Conservation (phyloP, 495 filamentous ascomycete species). For the Staphylotrichum longicolle region DNA sequence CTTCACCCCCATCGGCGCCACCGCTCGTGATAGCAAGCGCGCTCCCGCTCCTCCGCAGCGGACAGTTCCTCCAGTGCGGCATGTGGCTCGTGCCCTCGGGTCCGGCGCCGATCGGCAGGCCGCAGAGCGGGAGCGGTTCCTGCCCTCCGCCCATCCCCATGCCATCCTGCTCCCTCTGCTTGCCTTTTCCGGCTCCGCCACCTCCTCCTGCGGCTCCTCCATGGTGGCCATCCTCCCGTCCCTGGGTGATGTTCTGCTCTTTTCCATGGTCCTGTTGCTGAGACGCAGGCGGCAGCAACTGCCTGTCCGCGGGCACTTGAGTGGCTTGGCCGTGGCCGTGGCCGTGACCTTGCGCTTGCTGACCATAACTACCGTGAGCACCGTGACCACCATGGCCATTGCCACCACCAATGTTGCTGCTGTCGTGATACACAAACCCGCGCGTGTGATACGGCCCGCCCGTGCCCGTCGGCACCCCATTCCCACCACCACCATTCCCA, state of each 20-base stretch:
- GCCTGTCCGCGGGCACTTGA: no score
- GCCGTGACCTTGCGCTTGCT: not conserved
- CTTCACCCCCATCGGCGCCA: not conserved
- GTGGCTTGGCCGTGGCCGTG: not conserved
- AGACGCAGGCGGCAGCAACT: no score
- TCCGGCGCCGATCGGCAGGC: conserved; percentile 44
- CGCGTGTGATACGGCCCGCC: conserved; percentile 15
- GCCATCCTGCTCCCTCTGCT: not conserved
- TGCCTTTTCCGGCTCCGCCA: not conserved
- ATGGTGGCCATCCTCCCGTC: no score
- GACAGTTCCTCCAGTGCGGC: conserved; percentile 27
- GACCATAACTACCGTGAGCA: no score
- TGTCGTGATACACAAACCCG: conserved; percentile 7
- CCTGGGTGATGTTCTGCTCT: no score
- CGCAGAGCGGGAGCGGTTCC: conserved; percentile 19
- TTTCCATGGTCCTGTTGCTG: no score
- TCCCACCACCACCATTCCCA: no score
- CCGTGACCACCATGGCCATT: no score
- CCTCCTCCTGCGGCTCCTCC: no score
- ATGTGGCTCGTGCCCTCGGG: conserved; percentile 37
- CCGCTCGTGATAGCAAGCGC: not conserved
- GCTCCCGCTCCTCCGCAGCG: conserved; percentile 6
- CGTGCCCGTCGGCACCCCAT: not conserved
- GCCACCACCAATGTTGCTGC: not conserved
- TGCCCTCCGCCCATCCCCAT: not conserved